phyloP scores from a whole-genome alignment of 1,284 basidiomycete species.

The Malassezia pachydermatis region DNA sequence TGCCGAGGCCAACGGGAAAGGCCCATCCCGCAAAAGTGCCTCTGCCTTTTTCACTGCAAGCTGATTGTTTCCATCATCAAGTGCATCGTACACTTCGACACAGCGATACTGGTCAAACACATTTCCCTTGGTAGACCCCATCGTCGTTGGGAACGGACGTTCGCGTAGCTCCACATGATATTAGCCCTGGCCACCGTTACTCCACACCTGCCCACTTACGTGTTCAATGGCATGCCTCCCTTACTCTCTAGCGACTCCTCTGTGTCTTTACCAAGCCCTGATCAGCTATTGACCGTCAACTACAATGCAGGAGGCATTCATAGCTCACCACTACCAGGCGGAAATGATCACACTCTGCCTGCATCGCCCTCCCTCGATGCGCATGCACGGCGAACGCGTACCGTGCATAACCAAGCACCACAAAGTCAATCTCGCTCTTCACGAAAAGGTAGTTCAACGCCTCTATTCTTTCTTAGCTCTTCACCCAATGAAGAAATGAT shows the following conservation, averaged over 20 bases:
- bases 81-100: conserved; percentile 12
- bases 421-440: too few relatives aligned
- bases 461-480: conserved; percentile 1
- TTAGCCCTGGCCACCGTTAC: not conserved
- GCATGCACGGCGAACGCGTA: too few relatives aligned
- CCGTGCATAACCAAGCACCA: too few relatives aligned
- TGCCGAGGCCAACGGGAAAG: conserved; percentile 10
- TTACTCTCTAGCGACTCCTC: too few relatives aligned
- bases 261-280: too few relatives aligned
- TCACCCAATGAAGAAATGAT: not conserved
- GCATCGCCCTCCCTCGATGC: too few relatives aligned
- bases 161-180: not conserved
- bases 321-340: too few relatives aligned
- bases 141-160: not conserved
- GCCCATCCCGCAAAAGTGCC: not conserved
- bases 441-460: too few relatives aligned
- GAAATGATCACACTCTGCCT: too few relatives aligned
- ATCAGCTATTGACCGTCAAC: too few relatives aligned
- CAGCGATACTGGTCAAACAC: conserved; percentile 18
- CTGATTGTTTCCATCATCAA: conserved; percentile 6
- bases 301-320: too few relatives aligned
- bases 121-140: conserved; percentile 4
- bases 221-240: too few relatives aligned
- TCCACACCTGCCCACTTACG: not conserved
- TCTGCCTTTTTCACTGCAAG: conserved; percentile 11